Evolutionary conservation across 148 eudicot species (phyloP).

Genomic region (Heliosperma pusillum): DNA sequence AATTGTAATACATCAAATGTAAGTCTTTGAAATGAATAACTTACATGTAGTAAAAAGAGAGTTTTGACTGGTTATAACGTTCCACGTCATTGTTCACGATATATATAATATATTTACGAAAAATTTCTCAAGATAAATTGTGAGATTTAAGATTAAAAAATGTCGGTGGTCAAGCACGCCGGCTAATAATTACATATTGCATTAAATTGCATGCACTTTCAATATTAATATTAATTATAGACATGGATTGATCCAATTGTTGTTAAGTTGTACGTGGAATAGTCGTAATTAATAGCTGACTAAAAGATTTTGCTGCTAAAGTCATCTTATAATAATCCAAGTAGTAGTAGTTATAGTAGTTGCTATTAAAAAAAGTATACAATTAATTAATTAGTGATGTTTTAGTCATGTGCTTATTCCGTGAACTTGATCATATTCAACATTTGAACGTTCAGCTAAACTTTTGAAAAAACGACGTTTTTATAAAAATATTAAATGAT

Average conservation of each 20-base stretch:
- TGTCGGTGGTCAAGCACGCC: constrained; percentile 45
- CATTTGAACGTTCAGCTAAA: neutral
- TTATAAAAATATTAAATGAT: neutral
- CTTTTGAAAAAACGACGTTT: no score
- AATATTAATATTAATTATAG: neutral
- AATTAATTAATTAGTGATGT: neutral
- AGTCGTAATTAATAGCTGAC: constrained; percentile 22
- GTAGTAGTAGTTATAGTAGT: no score
- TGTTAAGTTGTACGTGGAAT: constrained; percentile 16
- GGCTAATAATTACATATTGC: constrained; percentile 29
- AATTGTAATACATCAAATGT: no score
- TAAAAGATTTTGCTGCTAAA: neutral
- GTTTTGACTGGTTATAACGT: neutral
- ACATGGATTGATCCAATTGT: neutral
- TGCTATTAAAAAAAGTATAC: neutral
- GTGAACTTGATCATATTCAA: constrained; percentile 12
- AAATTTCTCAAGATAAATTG: neutral
- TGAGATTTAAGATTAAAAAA: constrained; percentile 8
- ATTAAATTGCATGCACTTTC: constrained; percentile 21
- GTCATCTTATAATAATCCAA: constrained; percentile 4
- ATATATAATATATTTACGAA: no score
- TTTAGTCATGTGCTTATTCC: constrained; percentile 12
- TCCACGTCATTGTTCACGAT: no score
- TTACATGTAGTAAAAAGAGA: no score
- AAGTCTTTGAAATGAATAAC: no score